Base-by-base conservation (phyloP, 768 basidiomycete genomes). In the Mycena galopus region DNA sequence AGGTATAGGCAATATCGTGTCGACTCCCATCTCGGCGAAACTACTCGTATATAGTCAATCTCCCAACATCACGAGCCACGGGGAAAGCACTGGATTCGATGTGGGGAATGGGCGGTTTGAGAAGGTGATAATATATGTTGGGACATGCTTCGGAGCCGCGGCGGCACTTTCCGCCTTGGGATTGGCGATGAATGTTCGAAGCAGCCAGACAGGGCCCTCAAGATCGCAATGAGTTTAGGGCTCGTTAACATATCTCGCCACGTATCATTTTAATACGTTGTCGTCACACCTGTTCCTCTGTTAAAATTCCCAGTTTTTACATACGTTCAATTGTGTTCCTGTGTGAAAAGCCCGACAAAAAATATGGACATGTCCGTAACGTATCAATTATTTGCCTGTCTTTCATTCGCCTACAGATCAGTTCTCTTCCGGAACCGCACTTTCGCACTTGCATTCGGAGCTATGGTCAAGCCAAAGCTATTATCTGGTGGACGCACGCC, bases 1-100 rank as follows among this genome's bases (percentile, higher is more conserved):
- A 27, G 81, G 81, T n/a, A 62, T 82, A 5, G 81, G 81, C 3
- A 82, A 79, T 63, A 80, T 82, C 47, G 59, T 78, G 1, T 81
- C 81, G 4, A 80, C 79, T 4, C 81, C 81, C 3, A 78, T 82
- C 30, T 63, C 73, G 0, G 60, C 75, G 16, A 57, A 51, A 39
- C 35, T 37, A 37, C 35, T 37, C 9, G 42, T 72, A 11, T 68
- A 70, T 35, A 55, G 47, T 7, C 51, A 51, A 16, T 21, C 44
- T 4, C 39, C 59, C 25, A 58, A 57, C 25, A 14, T 33, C 3
- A 70, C 29, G 2, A 25, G 39, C 2, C 10, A 21, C 19, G 3
- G 9, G 29, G 68, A 65, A 4, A 65, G 58, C 1, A 71, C 73
- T 3, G 81, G 79, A 14, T 82, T 81, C 32, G 69, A 76, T 4